Evolutionary conservation across 441 rosid species (phyloP), one percentile per base, ranked within the genome.

Genomic region (Mallotus japonicus): DNA sequence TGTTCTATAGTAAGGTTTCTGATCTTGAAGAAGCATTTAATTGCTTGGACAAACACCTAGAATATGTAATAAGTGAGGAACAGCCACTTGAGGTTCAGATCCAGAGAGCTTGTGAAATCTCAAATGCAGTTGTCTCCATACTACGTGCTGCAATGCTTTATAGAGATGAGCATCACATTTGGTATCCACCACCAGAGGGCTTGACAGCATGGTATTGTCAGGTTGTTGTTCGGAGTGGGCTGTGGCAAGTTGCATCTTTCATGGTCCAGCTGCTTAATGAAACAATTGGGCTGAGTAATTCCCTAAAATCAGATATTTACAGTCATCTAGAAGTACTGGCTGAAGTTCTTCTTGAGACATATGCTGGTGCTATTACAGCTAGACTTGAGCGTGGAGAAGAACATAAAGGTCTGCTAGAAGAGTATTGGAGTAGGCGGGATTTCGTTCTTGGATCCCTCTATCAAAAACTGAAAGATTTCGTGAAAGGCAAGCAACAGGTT

Each of bases 181-280:
- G 98, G 98, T 93, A 92, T 78, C 99, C 97, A 61, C 89, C 96
- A 70, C 92, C 87, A 60, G 96, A 92, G 84, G 94, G 97, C 70
- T 86, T 93, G 82, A 81, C 87, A 57, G 90, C 93, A 78, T 95
- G 97, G 97, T 84, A 82, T 76, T 93, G 86, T 75, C 90, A 79
- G 77, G 77, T 82, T 77, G 73, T 83, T 62, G 91, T 93, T 65
- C 86, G 97, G 62, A 87, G 90, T 78, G 97, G 99, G 62, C 62
- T 93, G 77, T 93, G 95, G 96, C 82, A 85, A 73, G 75, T 88
- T 76, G 89, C 93, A 40, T 89, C 91, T 70, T 86, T 84, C 81
- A 82, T 92, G 94, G 89, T 88, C 77, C 90, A 75, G 73, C 82
- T 87, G 77, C 80, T 86, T 75, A 84, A 85, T 60, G 89, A 83